A percentile compares a stretch with the other conserved stretches of the same genome.
These are phyloP conservation scores for Pyricularia grisea DNA, from an alignment of 2,329 filamentous ascomycete genomes.

Conservation along the genomic window DNA sequence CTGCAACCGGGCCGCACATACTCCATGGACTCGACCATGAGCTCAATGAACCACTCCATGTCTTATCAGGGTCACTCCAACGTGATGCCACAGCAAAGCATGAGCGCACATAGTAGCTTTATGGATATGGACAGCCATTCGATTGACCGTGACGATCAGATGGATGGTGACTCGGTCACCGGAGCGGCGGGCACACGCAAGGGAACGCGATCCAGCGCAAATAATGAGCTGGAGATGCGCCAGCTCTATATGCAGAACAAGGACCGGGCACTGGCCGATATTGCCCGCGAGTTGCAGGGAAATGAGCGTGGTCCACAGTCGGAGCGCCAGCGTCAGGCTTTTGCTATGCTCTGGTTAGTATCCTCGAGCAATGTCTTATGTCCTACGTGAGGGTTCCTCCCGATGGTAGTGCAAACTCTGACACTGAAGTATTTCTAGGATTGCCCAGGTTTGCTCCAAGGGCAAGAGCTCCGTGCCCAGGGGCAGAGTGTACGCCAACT, in stretches of 20 bases:
- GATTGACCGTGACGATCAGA: slow-evolving; percentile 48
- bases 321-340: slow-evolving; percentile 75
- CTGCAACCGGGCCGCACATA: slow-evolving; percentile 41
- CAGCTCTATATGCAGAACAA: slow-evolving; percentile 64
- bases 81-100: slow-evolving; percentile 44
- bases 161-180: slow-evolving; percentile 44
- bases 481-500: slow-evolving; percentile 90
- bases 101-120: slow-evolving; percentile 41
- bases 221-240: slow-evolving; percentile 73
- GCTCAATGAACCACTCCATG: slow-evolving; percentile 32
- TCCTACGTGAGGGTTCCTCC: neutral
- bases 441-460: slow-evolving; percentile 61
- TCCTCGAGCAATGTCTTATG: neutral
- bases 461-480: slow-evolving; percentile 82
- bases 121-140: slow-evolving; percentile 50
- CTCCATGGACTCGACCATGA: slow-evolving; percentile 38
- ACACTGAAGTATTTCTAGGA: slow-evolving; percentile 36
- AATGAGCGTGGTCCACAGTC: slow-evolving; percentile 74
- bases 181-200: slow-evolving; percentile 38
- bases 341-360: slow-evolving; percentile 78
- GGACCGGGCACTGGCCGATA: slow-evolving; percentile 57
- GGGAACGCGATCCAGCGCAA: slow-evolving; percentile 59
- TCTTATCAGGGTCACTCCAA: slow-evolving; percentile 36
- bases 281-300: slow-evolving; percentile 66
- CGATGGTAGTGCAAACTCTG: neutral